A percentile compares a stretch with the other conserved stretches of the same genome.
Conservation (phyloP, 2,329 filamentous ascomycete genomes). For the Cryphonectria parasitica region DNA sequence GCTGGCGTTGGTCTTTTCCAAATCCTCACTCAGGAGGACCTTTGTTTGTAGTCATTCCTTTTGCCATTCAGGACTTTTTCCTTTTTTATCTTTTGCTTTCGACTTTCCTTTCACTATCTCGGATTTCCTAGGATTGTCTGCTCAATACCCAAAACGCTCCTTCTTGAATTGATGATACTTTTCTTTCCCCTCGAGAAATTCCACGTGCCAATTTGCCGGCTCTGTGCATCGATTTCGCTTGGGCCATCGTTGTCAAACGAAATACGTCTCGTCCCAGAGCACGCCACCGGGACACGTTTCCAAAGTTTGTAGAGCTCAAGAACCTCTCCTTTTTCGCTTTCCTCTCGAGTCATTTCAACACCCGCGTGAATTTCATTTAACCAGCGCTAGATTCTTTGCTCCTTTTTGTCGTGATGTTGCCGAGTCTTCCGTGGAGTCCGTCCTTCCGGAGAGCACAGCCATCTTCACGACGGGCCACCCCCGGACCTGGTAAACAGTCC, state of each 20-base stretch:
- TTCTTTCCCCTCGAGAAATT: too few species aligned
- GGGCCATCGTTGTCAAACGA: not conserved
- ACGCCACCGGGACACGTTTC: not conserved
- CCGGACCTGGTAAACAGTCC: not conserved
- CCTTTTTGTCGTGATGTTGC: not conserved
- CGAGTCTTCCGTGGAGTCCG: not conserved
- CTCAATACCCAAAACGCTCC: conserved; percentile 28
- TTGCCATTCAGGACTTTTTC: conserved; percentile 9
- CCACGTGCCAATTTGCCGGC: not conserved
- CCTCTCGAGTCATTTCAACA: not conserved
- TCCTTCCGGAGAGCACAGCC: not conserved
- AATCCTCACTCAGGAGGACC: conserved; percentile 1
- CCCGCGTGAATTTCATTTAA: not conserved
- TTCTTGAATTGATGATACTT: conserved; percentile 17
- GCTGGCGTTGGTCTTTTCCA: conserved; percentile 15
- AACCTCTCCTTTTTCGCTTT: not conserved
- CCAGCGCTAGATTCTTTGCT: not conserved
- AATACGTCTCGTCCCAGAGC: not conserved
- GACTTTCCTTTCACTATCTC: not conserved
- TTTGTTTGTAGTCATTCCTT: conserved; percentile 20
- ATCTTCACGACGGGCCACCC: not conserved
- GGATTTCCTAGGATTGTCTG: conserved; percentile 14
- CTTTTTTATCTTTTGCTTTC: not conserved
- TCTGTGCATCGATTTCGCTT: not conserved
- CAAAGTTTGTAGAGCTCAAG: not conserved